Conservation (phyloP, 2,329 filamentous ascomycete species). For the Colletotrichum nymphaeae region DNA sequence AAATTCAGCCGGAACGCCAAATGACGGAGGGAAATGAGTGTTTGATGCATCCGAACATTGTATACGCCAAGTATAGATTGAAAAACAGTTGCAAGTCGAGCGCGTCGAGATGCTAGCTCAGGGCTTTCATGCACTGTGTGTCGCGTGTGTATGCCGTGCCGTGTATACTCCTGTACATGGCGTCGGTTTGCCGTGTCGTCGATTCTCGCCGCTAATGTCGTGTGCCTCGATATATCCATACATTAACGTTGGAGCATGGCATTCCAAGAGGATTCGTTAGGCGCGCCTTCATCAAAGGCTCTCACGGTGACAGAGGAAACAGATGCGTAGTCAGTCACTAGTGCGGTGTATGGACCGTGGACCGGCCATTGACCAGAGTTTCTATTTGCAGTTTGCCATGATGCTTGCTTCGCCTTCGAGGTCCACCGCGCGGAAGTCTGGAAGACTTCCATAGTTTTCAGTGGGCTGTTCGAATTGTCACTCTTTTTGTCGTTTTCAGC, state of each 20-base stretch:
- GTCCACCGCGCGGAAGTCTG: conserved; percentile 11
- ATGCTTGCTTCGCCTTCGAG: conserved; percentile 5
- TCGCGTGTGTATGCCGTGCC: not conserved
- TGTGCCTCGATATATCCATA: not conserved
- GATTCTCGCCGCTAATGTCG: conserved; percentile 2
- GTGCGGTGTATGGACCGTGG: not conserved
- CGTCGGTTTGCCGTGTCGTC: conserved; percentile 11
- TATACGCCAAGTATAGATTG: conserved; percentile 1
- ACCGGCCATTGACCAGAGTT: conserved; percentile 14
- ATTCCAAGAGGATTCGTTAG: not conserved
- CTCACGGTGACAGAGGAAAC: conserved; percentile 5
- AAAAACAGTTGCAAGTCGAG: conserved; percentile 12
- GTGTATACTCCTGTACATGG: conserved; percentile 3
- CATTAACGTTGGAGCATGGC: not conserved
- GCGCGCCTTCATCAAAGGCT: not conserved
- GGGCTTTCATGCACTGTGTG: conserved; percentile 18
- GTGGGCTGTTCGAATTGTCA: not conserved
- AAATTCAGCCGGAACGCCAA: conserved; percentile 4
- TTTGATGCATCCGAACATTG: conserved; percentile 9
- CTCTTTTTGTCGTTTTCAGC: conserved; percentile 5
- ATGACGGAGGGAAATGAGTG: conserved; percentile 26
- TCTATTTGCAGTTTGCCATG: conserved; percentile 15
- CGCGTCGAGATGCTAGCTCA: not conserved
- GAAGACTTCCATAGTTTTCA: conserved; percentile 12
- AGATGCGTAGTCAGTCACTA: not conserved